A percentile compares a stretch with the other conserved stretches of the same genome.
Evolutionary conservation across 345 rosid genomes (phyloP).

Genomic region (Eucalyptus polyanthemos): DNA sequence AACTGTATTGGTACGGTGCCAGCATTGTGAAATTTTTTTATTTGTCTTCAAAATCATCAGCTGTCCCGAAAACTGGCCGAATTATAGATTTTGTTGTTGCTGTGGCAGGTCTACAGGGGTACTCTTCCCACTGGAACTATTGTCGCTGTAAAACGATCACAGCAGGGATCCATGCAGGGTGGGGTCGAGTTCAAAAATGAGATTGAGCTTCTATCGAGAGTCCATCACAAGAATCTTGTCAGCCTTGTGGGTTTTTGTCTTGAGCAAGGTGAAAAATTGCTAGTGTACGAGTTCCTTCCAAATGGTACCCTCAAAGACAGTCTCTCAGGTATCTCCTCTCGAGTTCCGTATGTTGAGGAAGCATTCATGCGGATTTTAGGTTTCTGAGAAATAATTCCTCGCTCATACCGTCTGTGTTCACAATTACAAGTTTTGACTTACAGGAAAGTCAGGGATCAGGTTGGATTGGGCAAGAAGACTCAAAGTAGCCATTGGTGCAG

Average conservation of each 20-base stretch:
- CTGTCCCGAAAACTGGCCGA: not conserved
- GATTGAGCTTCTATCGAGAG: slow-evolving; percentile 83
- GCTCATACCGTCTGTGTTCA: not conserved
- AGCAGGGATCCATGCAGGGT: slow-evolving; percentile 81
- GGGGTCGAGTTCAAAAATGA: slow-evolving; percentile 75
- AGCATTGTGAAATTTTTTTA: not conserved
- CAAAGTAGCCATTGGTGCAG: slow-evolving; percentile 66
- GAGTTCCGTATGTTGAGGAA: not conserved
- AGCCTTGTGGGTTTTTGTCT: slow-evolving; percentile 66
- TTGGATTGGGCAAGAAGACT: slow-evolving; percentile 84
- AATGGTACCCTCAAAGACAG: slow-evolving; percentile 58
- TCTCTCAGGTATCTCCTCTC: slow-evolving; percentile 46
- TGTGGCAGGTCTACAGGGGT: slow-evolving; percentile 61
- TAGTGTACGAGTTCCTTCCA: slow-evolving; percentile 62
- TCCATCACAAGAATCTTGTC: slow-evolving; percentile 76
- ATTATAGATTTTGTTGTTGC: not conserved
- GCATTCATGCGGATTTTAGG: not conserved
- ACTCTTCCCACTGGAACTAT: slow-evolving; percentile 37
- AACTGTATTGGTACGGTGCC: not conserved
- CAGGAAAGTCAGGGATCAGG: slow-evolving; percentile 76
- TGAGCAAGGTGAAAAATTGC: slow-evolving; percentile 61
- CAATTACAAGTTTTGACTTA: not conserved
- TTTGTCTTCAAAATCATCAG: not conserved
- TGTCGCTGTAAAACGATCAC: slow-evolving; percentile 73
- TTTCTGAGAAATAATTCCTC: not conserved